These are phyloP conservation scores for Neurospora sp. DNA, from an alignment of 2,329 filamentous ascomycete species.

Conservation along the genomic window DNA sequence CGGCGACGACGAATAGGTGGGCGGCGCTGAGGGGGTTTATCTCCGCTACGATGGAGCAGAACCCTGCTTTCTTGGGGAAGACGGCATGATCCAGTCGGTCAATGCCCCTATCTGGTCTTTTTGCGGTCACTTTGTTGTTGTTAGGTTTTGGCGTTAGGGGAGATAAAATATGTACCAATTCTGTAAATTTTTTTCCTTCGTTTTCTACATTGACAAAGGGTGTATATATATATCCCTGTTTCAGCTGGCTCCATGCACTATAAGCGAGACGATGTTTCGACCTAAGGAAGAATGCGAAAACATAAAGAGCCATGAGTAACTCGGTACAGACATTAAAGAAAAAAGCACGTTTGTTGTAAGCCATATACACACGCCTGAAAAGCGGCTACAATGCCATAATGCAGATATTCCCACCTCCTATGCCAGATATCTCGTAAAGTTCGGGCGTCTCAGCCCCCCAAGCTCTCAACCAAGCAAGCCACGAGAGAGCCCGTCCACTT, in stretches of 20 bases:
- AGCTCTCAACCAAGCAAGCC: neutral
- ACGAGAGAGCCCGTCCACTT: neutral
- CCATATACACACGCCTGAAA: neutral
- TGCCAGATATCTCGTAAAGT: neutral
- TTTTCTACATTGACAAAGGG: neutral
- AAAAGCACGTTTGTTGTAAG: neutral
- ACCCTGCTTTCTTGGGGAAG: slow-evolving; percentile 56
- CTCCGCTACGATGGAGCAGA: slow-evolving; percentile 79
- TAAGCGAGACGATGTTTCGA: neutral
- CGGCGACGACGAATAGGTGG: slow-evolving; percentile 55
- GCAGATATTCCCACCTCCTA: neutral
- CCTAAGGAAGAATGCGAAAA: neutral
- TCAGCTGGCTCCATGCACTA: neutral
- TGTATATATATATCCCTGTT: neutral
- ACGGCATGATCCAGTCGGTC: neutral
- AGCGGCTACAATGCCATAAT: neutral
- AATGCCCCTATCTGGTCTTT: neutral
- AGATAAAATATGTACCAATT: neutral
- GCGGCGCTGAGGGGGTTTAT: slow-evolving; percentile 77
- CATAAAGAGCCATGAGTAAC: neutral
- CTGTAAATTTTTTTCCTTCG: neutral
- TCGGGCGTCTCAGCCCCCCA: neutral
- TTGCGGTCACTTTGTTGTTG: neutral
- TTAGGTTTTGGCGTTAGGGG: neutral
- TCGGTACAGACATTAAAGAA: neutral